These are phyloP conservation scores for Glaciozyma antarctica DNA, from an alignment of 768 basidiomycete species.

Conservation along the genomic window DNA sequence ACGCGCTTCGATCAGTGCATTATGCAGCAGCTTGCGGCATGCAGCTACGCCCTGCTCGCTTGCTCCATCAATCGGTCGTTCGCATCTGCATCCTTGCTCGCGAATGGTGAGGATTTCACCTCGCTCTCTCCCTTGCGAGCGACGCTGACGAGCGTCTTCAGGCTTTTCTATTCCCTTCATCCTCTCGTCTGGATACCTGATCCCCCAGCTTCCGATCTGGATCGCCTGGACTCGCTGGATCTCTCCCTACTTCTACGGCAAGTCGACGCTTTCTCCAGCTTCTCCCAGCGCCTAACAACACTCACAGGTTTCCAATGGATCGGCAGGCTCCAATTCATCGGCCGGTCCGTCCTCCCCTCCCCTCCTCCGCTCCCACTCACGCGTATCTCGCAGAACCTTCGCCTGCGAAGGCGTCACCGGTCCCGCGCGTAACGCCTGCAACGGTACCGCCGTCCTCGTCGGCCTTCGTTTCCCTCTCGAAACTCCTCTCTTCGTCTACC, in stretches of 20 bases:
- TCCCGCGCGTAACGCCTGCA: conserved; percentile 36
- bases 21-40: conserved; percentile 25
- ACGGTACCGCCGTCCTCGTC: conserved; percentile 42
- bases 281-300: not conserved
- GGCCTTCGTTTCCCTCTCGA: conserved; percentile 38
- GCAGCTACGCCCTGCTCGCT: conserved; percentile 37
- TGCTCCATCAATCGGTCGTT: conserved; percentile 38
- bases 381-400: conserved; percentile 22
- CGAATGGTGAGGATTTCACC: conserved; percentile 27
- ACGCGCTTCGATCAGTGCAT: conserved; percentile 12
- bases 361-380: conserved; percentile 4
- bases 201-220: conserved; percentile 12
- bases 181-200: conserved; percentile 34
- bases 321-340: conserved; percentile 42
- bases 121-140: too few relatives aligned
- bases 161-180: conserved; percentile 28
- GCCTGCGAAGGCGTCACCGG: conserved; percentile 35
- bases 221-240: conserved; percentile 43
- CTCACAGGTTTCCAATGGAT: conserved; percentile 38
- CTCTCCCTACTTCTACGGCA: conserved; percentile 42
- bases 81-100: conserved; percentile 40
- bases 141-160: not conserved
- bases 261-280: not conserved
- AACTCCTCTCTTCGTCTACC: conserved; percentile 34
- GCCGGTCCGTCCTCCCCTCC: conserved; percentile 36